A percentile compares a stretch with the other conserved stretches of the same genome.
These are phyloP conservation scores for Musa acuminata DNA, from an alignment of 176 grass and related monocot species.

Conservation along the genomic window DNA sequence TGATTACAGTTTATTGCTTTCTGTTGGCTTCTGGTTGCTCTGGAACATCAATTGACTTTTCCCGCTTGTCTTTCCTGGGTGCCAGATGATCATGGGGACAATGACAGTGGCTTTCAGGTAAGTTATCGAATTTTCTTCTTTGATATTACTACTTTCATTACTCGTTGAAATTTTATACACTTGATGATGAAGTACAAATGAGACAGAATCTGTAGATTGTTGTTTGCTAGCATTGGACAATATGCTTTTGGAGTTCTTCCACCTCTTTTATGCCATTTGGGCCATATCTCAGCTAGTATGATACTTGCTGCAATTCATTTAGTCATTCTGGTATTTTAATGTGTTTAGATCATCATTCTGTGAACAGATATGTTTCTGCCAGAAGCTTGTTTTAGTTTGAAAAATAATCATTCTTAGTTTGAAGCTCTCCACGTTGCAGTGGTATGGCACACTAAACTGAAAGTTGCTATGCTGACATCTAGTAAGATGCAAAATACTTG, in stretches of 20 bases:
- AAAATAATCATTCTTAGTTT: background rate
- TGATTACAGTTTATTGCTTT: conserved; percentile 1
- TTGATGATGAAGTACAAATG: background rate
- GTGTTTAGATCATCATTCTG: background rate
- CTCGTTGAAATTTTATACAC: too few relatives aligned
- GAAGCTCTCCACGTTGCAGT: background rate
- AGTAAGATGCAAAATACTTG: background rate
- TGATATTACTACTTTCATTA: background rate
- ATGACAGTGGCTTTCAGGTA: conserved; percentile 53
- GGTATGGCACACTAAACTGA: background rate
- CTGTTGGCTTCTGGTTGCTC: background rate
- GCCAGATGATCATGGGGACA: conserved; percentile 57
- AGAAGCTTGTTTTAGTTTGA: background rate
- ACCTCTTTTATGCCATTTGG: too few relatives aligned
- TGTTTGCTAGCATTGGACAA: too few relatives aligned
- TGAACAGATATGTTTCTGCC: background rate
- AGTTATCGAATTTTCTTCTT: background rate
- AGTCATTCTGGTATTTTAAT: background rate
- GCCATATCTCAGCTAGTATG: too few relatives aligned
- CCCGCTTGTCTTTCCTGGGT: conserved; percentile 38
- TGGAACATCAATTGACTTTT: conserved; percentile 11
- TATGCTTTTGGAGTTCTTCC: too few relatives aligned
- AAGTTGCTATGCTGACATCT: background rate
- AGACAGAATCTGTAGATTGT: background rate
- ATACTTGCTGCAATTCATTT: background rate